phyloP scores from a whole-genome alignment of 2,329 filamentous ascomycete genomes.

The Fusarium sp. region DNA sequence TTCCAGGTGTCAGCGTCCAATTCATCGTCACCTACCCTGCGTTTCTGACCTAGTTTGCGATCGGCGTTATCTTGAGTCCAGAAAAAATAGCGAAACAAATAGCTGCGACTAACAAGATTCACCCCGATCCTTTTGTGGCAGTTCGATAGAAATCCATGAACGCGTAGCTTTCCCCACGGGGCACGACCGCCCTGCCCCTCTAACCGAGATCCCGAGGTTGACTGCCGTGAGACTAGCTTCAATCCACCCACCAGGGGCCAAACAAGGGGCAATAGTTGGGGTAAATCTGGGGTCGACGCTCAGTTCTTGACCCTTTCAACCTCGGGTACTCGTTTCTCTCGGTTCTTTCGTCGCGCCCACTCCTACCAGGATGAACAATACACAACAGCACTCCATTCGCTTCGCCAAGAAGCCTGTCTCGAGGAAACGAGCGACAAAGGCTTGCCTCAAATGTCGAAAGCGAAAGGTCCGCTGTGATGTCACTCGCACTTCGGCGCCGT shows the following conservation, averaged over 20 bases:
- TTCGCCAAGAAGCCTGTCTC: constrained; percentile 44
- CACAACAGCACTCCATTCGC: constrained; percentile 32
- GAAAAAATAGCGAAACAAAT: too few species aligned
- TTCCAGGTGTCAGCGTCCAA: too few species aligned
- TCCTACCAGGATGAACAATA: constrained; percentile 34
- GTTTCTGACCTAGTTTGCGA: too few species aligned
- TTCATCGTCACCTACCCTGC: too few species aligned
- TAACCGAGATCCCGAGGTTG: constrained; percentile 23
- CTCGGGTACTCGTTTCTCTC: constrained; percentile 25
- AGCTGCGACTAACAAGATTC: too few species aligned
- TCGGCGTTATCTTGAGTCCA: too few species aligned
- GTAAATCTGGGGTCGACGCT: constrained; percentile 32
- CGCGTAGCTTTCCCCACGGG: not conserved
- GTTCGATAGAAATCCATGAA: too few species aligned
- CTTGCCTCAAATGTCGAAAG: constrained; percentile 43
- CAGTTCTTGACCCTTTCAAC: constrained; percentile 15
- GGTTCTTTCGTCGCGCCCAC: not conserved
- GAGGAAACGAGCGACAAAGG: constrained; percentile 41
- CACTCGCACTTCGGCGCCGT: constrained; percentile 38
- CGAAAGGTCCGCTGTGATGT: constrained; percentile 46
- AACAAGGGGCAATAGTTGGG: constrained; percentile 13
- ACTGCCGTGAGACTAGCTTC: constrained; percentile 17
- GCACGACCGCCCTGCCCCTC: not conserved
- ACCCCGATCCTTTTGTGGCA: too few species aligned
- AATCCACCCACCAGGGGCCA: constrained; percentile 12